A percentile compares a stretch with the other conserved stretches of the same genome.
These are phyloP conservation scores for Spizellomyces punctatus DNA, from an alignment of 192 early-diverging fungal genomes.

Conservation along the genomic window DNA sequence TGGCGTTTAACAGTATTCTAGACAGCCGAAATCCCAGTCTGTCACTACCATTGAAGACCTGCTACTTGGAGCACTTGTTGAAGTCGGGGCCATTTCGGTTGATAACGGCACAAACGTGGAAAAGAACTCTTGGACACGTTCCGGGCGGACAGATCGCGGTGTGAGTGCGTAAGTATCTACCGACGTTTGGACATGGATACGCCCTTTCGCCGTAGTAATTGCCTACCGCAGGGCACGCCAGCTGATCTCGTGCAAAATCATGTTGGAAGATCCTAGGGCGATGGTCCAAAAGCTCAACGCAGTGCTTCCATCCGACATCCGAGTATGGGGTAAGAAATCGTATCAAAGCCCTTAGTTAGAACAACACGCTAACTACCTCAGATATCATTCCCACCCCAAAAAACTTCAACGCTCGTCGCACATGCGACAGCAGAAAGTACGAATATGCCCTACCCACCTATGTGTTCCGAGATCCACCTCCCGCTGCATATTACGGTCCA, in stretches of 20 bases:
- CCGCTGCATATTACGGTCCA: background rate
- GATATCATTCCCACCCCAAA: slow-evolving; percentile 57
- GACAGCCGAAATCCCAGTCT: slow-evolving; percentile 64
- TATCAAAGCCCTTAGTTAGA: background rate
- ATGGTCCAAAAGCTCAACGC: slow-evolving; percentile 80
- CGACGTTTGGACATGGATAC: background rate
- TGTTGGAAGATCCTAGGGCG: slow-evolving; percentile 75
- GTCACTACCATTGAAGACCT: slow-evolving; percentile 79
- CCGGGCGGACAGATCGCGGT: background rate
- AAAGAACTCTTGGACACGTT: slow-evolving; percentile 4
- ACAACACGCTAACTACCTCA: background rate
- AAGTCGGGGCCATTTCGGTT: slow-evolving; percentile 77
- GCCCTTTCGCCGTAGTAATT: background rate
- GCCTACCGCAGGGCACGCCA: slow-evolving; percentile 24
- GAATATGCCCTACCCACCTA: slow-evolving; percentile 98
- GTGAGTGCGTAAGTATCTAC: background rate
- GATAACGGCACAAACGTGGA: slow-evolving; percentile 80
- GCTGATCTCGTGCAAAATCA: slow-evolving; percentile 84
- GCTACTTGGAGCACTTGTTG: slow-evolving; percentile 81
- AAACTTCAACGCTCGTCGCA: slow-evolving; percentile 87
- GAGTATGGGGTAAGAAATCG: slow-evolving; percentile 74
- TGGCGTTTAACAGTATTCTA: background rate
- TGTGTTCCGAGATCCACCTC: slow-evolving; percentile 58
- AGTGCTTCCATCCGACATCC: slow-evolving; percentile 72
- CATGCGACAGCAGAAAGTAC: slow-evolving; percentile 92